Evolutionary conservation across 352 stramenopile genomes (phyloP), one percentile per base, ranked within the genome.

Genomic region (Phytopythium ostracodes): DNA sequence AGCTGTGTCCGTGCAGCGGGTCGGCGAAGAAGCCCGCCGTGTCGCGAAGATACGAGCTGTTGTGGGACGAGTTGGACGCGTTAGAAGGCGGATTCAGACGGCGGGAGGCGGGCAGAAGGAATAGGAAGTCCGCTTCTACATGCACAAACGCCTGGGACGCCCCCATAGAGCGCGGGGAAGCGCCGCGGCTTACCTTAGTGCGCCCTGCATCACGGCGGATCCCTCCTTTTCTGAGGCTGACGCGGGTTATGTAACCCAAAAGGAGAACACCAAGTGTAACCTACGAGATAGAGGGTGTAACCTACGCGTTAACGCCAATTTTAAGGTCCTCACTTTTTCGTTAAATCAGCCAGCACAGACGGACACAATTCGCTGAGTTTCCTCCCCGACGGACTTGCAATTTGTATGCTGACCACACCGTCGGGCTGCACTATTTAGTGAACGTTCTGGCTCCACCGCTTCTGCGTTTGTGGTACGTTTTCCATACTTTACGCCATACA

Each of bases 1-100:
- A 89, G 67, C 80, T 87, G 69, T 89, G 80, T 50, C 70, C 73
- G 60, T 89, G 80, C 29, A 76, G 60, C 46, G 80, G 74, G 59
- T 89, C 80, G 10, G 71, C 65, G 51, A 78, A 72, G 44, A 56
- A 63, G 50, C 75, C 75, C 25, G 58, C 63, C 12, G 65, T 74
- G 55, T 80, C 72, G 18, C 68, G 72, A 29, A 80, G 70, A 51
- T 83, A 80, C 58, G 72, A 65, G 67, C 75, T 83, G 55, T 0
- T 2, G 8, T 17, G 55, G 14, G 56, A 63, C 27, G 33, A 0
- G 33, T 33, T 42, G 38, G 42, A 57, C 38, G 31, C 36, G 60
- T 43, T 29, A 55, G 31, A 35, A 2, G 18, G 17, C 51, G 12
- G 9, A 58, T 4, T 46, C 35, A 44, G 54, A 65, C 3, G n/a